Conservation (phyloP, 177 flowering plant species). For the Vitis hybrid region DNA sequence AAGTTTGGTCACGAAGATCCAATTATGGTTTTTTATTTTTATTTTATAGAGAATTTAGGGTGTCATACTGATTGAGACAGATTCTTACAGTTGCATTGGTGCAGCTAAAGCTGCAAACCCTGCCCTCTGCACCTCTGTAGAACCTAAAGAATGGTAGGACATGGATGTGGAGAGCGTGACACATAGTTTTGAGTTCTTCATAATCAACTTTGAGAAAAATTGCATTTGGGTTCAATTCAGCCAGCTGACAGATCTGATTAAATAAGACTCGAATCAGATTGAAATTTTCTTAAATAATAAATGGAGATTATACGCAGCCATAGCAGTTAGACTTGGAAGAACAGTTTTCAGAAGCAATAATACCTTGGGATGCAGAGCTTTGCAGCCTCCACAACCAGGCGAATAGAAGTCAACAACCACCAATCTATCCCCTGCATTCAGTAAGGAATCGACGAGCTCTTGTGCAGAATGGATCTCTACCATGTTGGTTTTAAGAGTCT, state of each 20-base stretch:
- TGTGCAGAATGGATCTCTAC: conserved; percentile 71
- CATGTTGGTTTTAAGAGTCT: conserved; percentile 72
- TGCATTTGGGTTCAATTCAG: conserved; percentile 61
- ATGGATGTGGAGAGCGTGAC: conserved; percentile 61
- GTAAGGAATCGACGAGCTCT: conserved; percentile 56
- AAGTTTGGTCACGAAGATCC: too few relatives aligned
- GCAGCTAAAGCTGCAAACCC: conserved; percentile 82
- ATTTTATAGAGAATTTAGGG: too few relatives aligned
- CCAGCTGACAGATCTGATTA: conserved; percentile 73
- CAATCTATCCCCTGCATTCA: conserved; percentile 64
- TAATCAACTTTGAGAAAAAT: conserved; percentile 65
- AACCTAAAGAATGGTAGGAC: conserved; percentile 80
- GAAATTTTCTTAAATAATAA: neutral
- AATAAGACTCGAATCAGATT: neutral
- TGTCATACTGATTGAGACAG: neutral
- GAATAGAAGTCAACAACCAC: conserved; percentile 82
- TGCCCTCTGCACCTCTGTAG: conserved; percentile 74
- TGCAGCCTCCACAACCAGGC: conserved; percentile 96
- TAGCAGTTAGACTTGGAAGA: neutral
- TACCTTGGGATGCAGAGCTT: conserved; percentile 91
- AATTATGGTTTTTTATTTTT: too few relatives aligned
- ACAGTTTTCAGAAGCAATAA: neutral
- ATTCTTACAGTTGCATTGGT: conserved; percentile 72
- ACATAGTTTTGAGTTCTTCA: conserved; percentile 68
- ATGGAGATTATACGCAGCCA: neutral